phyloP scores from a whole-genome alignment of 176 grass and related monocot species.

The Zea luxurians region DNA sequence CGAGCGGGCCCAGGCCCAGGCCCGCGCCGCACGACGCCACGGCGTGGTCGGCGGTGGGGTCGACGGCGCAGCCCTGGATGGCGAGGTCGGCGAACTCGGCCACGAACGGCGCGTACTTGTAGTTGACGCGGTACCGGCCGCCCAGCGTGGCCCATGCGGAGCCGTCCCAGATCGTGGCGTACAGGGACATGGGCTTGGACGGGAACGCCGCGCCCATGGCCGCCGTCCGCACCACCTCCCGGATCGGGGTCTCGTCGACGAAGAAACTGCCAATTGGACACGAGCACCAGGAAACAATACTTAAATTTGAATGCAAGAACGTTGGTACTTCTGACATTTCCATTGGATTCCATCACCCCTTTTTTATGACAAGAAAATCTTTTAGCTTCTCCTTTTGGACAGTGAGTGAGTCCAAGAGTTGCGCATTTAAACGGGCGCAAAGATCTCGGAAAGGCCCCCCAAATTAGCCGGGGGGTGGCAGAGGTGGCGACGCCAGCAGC shows the following conservation, averaged over 20 bases:
- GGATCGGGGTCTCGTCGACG: slow-evolving; percentile 82
- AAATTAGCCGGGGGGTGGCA: slow-evolving; percentile 10
- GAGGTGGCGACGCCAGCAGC: slow-evolving; percentile 20
- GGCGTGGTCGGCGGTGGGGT: slow-evolving; percentile 13
- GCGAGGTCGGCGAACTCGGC: slow-evolving; percentile 74
- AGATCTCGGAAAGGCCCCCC: slow-evolving; percentile 31
- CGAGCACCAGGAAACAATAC: not conserved
- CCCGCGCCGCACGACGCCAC: slow-evolving; percentile 29
- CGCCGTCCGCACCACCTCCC: slow-evolving; percentile 62
- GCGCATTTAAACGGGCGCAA: slow-evolving; percentile 27
- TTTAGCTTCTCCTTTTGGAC: slow-evolving; percentile 20
- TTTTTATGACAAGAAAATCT: not conserved
- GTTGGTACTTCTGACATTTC: not conserved
- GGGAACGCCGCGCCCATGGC: slow-evolving; percentile 73
- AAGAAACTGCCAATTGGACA: slow-evolving; percentile 56
- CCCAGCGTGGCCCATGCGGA: slow-evolving; percentile 84
- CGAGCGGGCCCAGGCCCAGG: slow-evolving; percentile 9
- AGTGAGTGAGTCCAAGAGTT: slow-evolving; percentile 42
- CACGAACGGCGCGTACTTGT: slow-evolving; percentile 88
- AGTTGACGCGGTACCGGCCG: slow-evolving; percentile 80
- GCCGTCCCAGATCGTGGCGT: slow-evolving; percentile 97
- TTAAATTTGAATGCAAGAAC: not conserved
- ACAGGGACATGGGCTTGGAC: slow-evolving; percentile 88
- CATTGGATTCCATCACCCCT: not conserved
- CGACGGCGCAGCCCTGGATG: slow-evolving; percentile 64